A percentile compares a stretch with the other conserved stretches of the same genome.
Evolutionary conservation across 805 yeast genomes (phyloP).

Genomic region (Nakazawaea populi): DNA sequence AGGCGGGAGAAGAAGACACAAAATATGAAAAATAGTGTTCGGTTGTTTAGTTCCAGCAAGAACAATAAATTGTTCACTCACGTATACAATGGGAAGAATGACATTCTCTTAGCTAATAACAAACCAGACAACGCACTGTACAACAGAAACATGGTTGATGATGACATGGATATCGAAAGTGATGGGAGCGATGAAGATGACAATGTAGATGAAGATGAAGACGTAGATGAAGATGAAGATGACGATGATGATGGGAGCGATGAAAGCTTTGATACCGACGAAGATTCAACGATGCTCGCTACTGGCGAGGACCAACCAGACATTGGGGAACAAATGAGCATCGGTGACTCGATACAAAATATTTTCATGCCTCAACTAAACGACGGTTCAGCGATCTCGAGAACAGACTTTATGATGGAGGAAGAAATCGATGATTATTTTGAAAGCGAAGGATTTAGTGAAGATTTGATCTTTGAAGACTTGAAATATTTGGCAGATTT

Average conservation of each 20-base stretch:
- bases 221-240: neutral
- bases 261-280: neutral
- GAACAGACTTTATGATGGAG: neutral
- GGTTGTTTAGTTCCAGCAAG: neutral
- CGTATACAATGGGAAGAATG: slow-evolving; percentile 9
- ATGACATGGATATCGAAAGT: neutral
- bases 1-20: neutral
- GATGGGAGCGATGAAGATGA: neutral
- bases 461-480: slow-evolving; percentile 9
- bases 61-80: slow-evolving; percentile 4
- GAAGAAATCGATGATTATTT: neutral
- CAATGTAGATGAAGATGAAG: too few relatives aligned
- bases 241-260: slow-evolving; percentile 1
- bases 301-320: neutral
- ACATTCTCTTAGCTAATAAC: slow-evolving; percentile 2
- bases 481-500: slow-evolving; percentile 12
- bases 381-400: too few relatives aligned
- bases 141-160: neutral
- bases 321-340: neutral
- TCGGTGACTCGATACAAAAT: too few relatives aligned
- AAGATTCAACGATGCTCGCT: neutral
- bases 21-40: neutral
- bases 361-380: too few relatives aligned
- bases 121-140: neutral
- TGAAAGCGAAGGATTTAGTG: slow-evolving; percentile 2